A percentile compares a stretch with the other conserved stretches of the same genome.
These are phyloP conservation scores for Coccomyxa subellipsoidea DNA, from an alignment of 163 green algal genomes.

Conservation along the genomic window DNA sequence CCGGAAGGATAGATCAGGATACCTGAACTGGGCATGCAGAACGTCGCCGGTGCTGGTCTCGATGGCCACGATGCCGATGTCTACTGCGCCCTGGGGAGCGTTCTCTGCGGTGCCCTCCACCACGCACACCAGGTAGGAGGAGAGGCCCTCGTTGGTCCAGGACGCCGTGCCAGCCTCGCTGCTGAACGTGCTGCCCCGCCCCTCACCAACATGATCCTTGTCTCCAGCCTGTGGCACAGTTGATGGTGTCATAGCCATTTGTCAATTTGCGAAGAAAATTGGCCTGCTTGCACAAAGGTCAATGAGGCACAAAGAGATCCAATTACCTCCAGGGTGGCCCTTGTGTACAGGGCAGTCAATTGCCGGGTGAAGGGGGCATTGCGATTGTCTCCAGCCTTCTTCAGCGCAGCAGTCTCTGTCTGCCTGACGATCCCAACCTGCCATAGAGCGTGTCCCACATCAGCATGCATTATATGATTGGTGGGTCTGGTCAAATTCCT, in stretches of 20 bases:
- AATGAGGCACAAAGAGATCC: too few relatives aligned
- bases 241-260: not conserved
- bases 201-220: constrained; percentile 32
- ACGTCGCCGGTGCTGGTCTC: constrained; percentile 78
- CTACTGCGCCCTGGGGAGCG: constrained; percentile 12
- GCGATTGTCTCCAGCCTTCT: constrained; percentile 58
- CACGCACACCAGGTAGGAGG: constrained; percentile 59
- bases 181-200: not conserved
- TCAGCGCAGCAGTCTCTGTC: constrained; percentile 83
- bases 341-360: constrained; percentile 83
- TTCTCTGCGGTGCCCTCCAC: constrained; percentile 34
- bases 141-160: constrained; percentile 22
- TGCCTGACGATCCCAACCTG: constrained; percentile 69
- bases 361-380: constrained; percentile 68
- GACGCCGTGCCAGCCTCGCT: not conserved
- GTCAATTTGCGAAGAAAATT: too few relatives aligned
- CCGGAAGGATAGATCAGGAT: too few relatives aligned
- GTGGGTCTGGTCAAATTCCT: too few relatives aligned
- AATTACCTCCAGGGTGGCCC: constrained; percentile 80
- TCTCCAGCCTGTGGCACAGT: constrained; percentile 17
- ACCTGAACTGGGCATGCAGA: constrained; percentile 64
- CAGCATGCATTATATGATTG: too few relatives aligned
- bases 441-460: too few relatives aligned
- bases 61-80: constrained; percentile 74
- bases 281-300: too few relatives aligned